Evolutionary conservation across 176 grass and related monocot species (phyloP).

Genomic region (Aechmea fasciata): DNA sequence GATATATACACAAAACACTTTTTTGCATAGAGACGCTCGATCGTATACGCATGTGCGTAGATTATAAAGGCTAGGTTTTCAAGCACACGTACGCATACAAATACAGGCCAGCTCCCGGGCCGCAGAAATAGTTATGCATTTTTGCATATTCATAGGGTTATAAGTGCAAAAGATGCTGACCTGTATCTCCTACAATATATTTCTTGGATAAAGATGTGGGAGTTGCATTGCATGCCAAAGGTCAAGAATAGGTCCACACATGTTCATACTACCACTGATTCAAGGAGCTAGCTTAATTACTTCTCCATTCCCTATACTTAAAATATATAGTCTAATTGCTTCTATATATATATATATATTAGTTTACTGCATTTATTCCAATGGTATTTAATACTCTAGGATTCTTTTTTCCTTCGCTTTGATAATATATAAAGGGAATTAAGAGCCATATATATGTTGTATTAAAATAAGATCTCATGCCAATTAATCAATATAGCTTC

Average conservation of each 20-base stretch:
- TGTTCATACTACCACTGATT: background rate
- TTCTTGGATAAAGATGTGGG: slow-evolving; percentile 9
- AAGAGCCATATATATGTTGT: too few species aligned
- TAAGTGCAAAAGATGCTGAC: background rate
- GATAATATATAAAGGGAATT: too few species aligned
- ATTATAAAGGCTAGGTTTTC: too few species aligned
- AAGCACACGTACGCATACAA: background rate
- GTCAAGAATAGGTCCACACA: slow-evolving; percentile 13
- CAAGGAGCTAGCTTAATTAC: background rate
- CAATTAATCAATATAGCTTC: too few species aligned
- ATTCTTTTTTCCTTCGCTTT: too few species aligned
- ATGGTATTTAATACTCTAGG: background rate
- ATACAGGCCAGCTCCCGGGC: background rate
- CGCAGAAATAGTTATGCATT: background rate
- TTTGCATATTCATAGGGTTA: too few species aligned
- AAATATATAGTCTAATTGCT: background rate
- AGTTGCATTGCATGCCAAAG: slow-evolving; percentile 18
- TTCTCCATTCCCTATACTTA: slow-evolving; percentile 16
- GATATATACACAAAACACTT: too few species aligned
- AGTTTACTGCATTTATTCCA: background rate
- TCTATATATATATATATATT: background rate
- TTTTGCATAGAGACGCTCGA: too few species aligned
- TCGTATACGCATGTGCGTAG: too few species aligned
- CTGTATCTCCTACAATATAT: slow-evolving; percentile 20
- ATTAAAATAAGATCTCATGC: too few species aligned